A percentile compares a stretch with the other conserved stretches of the same genome.
Evolutionary conservation across 306 rosid species (phyloP).

Genomic region (Fragaria vesca): DNA sequence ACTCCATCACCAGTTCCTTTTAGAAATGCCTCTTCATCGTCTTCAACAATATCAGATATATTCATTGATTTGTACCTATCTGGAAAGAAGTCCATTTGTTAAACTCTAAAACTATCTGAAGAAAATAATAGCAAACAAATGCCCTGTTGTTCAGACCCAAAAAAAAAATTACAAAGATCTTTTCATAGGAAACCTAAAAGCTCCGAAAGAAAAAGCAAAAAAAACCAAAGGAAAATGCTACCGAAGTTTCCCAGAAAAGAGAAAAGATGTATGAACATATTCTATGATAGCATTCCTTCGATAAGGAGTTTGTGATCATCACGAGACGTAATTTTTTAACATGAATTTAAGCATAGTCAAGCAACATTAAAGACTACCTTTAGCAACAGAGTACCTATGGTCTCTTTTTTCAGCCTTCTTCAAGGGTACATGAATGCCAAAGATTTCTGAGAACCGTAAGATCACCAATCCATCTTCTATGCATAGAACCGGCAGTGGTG

Average conservation of each 20-base stretch:
- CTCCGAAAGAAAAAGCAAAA: neutral
- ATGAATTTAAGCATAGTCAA: constrained; percentile 9
- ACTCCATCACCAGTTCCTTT: constrained; percentile 49
- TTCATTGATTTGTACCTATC: constrained; percentile 61
- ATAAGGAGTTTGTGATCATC: constrained; percentile 7
- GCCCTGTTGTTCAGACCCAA: neutral
- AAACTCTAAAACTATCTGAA: constrained; percentile 11
- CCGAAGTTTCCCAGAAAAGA: neutral
- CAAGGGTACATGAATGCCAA: constrained; percentile 71
- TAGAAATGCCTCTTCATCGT: constrained; percentile 86
- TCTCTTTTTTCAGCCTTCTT: constrained; percentile 84
- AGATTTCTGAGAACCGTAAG: constrained; percentile 89
- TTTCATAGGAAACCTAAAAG: neutral
- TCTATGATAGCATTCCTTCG: constrained; percentile 3
- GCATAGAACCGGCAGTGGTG: constrained; percentile 79
- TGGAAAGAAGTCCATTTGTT: constrained; percentile 30
- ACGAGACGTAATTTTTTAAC: neutral
- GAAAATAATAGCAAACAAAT: neutral
- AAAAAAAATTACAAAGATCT: neutral
- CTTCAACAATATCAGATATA: constrained; percentile 72
- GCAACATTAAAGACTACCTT: constrained; percentile 46
- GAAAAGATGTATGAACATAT: neutral
- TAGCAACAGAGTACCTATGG: constrained; percentile 55
- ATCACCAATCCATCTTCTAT: constrained; percentile 80
- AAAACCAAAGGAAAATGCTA: neutral